Evolutionary conservation across 495 filamentous ascomycete genomes (phyloP), one percentile per base, ranked within the genome.

Genomic region (Penicillium bovifimosum): DNA sequence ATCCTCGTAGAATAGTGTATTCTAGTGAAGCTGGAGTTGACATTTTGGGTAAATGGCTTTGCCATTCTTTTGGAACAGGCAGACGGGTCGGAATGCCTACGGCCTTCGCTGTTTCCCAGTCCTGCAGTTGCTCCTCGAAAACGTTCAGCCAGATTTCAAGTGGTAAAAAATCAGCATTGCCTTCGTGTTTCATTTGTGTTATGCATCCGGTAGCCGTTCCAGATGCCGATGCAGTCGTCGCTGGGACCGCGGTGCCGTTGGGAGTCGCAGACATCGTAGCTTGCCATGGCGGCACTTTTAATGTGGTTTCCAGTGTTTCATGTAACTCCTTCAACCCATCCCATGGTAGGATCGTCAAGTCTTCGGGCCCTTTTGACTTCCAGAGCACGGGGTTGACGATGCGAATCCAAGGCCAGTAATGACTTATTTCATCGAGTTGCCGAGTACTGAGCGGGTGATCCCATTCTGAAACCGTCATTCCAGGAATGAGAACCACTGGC

Each of bases 81-180:
- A 96, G 71, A 39, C 76, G 90, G 5, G 88, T 87, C 56, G 85
- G 88, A 36, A 96, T 76, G 46, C 88, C 84, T 10, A 96, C 77
- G 2, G 87, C 84, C 43, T 80, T 85, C 13, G 91, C 86, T 3
- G 90, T 76, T 68, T 96, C 91, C 91, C 91, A 96, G 63, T 96
- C 91, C 13, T 81, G 81, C 13, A 90, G 77, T 20, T 76, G 70
- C 55, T 85, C 83, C 57, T 93, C 86, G 36, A 96, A 83, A 20
- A 96, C 86, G 41, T 88, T 86, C 26, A 86, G 81, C 91, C 91
- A 96, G 20, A 96, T 76, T 66, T 96, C 91, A 0, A 86, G 81
- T 0, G 91, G 91, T 0, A 96, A 71, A 6, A 63, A 68, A 14
- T 46, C 61, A 0, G 55, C 57, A 16, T 58, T 65, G 6, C 43